Percentiles rank a stretch among this genome's conserved stretches.
Conservation (phyloP, 495 filamentous ascomycete genomes). For the Cenococcum geophilum region DNA sequence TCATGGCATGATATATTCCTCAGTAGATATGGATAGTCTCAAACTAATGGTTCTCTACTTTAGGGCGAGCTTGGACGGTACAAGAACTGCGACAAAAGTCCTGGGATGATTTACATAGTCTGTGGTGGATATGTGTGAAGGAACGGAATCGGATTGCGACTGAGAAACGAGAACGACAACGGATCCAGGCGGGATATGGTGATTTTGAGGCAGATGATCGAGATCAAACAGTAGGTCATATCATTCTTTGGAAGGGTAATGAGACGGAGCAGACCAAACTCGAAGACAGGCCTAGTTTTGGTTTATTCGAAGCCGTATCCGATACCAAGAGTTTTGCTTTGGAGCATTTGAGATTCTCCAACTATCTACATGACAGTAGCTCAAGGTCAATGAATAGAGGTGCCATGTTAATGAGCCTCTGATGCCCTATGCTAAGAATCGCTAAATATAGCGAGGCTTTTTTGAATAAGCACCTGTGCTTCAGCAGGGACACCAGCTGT, state of each 20-base stretch:
- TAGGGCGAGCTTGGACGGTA: slow-evolving; percentile 76
- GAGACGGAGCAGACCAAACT: no score
- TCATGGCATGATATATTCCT: slow-evolving; percentile 51
- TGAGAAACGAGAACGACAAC: slow-evolving; percentile 55
- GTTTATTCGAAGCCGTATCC: no score
- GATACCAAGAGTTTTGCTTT: no score
- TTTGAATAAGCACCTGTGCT: no score
- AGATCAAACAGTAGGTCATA: slow-evolving; percentile 53
- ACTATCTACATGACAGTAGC: no score
- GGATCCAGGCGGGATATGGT: slow-evolving; percentile 62
- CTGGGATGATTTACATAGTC: slow-evolving; percentile 85
- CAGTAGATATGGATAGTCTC: not conserved
- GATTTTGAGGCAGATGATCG: slow-evolving; percentile 55
- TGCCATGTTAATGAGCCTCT: no score
- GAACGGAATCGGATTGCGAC: slow-evolving; percentile 90
- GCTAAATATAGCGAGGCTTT: no score
- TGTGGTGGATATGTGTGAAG: slow-evolving; percentile 95
- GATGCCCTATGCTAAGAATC: no score
- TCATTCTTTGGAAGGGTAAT: not conserved
- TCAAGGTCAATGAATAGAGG: no score
- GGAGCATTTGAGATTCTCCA: no score
- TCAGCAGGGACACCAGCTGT: no score
- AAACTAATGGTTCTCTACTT: not conserved
- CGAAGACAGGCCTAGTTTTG: no score
- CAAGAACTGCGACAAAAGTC: slow-evolving; percentile 81